Percentiles rank a stretch among this genome's conserved stretches.
These are phyloP conservation scores for Suhomyces ambrosiae DNA, from an alignment of 1,139 yeast species.

Conservation along the genomic window DNA sequence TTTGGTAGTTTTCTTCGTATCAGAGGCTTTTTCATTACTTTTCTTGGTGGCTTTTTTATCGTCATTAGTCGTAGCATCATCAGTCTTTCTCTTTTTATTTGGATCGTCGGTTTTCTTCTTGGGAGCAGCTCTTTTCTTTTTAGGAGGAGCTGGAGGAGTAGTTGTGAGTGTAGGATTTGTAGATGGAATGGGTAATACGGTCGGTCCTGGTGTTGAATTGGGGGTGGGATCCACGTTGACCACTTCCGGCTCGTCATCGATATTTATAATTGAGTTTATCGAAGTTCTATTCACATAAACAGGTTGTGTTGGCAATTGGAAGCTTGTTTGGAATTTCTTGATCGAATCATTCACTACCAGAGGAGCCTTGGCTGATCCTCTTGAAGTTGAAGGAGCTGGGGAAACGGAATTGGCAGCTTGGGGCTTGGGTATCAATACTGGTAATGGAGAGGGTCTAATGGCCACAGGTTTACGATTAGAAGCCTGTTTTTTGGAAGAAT, in stretches of 20 bases:
- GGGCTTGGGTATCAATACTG: constrained; percentile 16
- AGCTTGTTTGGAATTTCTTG: constrained; percentile 36
- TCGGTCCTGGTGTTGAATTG: constrained; percentile 5
- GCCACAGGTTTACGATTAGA: constrained; percentile 14
- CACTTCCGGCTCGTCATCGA: constrained; percentile 30
- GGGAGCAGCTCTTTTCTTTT: constrained; percentile 18
- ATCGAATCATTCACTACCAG: constrained; percentile 26
- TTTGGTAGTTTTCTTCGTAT: constrained; percentile 13
- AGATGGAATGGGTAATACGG: constrained; percentile 1
- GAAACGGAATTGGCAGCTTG: constrained; percentile 5
- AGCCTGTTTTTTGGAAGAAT: constrained; percentile 2
- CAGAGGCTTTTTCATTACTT: constrained; percentile 13
- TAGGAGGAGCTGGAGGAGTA: constrained; percentile 12
- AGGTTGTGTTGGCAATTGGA: constrained; percentile 16
- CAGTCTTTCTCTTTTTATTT: constrained; percentile 19
- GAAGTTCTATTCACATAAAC: constrained; percentile 31
- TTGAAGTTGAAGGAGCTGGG: constrained; percentile 7
- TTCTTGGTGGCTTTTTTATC: constrained; percentile 11
- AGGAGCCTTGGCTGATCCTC: not conserved
- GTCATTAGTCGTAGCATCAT: constrained; percentile 15
- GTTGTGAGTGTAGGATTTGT: constrained; percentile 5
- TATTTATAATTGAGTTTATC: constrained; percentile 40
- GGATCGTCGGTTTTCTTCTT: constrained; percentile 18
- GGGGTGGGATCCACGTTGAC: constrained; percentile 3
- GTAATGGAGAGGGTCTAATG: constrained; percentile 15